phyloP scores from a whole-genome alignment of 2,329 filamentous ascomycete species.

The Arthrobotrys entomopaga region DNA sequence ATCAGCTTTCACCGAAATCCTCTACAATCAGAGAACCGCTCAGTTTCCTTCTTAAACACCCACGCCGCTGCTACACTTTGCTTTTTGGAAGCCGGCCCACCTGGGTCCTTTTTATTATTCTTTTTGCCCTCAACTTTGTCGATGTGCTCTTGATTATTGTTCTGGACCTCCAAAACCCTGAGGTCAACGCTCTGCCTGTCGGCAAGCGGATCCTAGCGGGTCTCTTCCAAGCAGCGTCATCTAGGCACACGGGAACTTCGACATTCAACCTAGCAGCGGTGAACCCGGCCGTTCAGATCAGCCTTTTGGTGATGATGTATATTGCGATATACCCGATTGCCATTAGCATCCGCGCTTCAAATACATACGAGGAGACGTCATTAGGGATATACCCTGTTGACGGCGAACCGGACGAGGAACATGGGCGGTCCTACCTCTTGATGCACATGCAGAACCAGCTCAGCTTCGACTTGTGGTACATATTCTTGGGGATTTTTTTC shows the following conservation, averaged over 20 bases:
- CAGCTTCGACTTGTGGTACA: slow-evolving; percentile 97
- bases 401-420: slow-evolving; percentile 66
- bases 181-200: slow-evolving; percentile 64
- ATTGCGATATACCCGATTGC: slow-evolving; percentile 96
- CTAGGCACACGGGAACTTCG: slow-evolving; percentile 65
- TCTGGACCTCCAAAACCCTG: slow-evolving; percentile 60
- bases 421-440: slow-evolving; percentile 82
- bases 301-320: slow-evolving; percentile 91
- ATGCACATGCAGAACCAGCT: slow-evolving; percentile 91
- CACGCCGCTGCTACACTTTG: slow-evolving; percentile 68
- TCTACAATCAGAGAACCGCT: slow-evolving; percentile 62
- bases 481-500: slow-evolving; percentile 92
- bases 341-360: slow-evolving; percentile 90
- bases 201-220: slow-evolving; percentile 68
- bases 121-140: slow-evolving; percentile 65
- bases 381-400: slow-evolving; percentile 75
- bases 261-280: slow-evolving; percentile 67
- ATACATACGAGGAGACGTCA: slow-evolving; percentile 93
- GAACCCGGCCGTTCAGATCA: slow-evolving; percentile 69
- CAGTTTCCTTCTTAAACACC: slow-evolving; percentile 68
- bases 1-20: slow-evolving; percentile 62
- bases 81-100: slow-evolving; percentile 67
- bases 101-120: slow-evolving; percentile 65
- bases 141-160: slow-evolving; percentile 59
- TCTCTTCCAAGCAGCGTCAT: slow-evolving; percentile 69